These are phyloP conservation scores for Candida ponderosae DNA, from an alignment of 805 yeast species.

Conservation along the genomic window DNA sequence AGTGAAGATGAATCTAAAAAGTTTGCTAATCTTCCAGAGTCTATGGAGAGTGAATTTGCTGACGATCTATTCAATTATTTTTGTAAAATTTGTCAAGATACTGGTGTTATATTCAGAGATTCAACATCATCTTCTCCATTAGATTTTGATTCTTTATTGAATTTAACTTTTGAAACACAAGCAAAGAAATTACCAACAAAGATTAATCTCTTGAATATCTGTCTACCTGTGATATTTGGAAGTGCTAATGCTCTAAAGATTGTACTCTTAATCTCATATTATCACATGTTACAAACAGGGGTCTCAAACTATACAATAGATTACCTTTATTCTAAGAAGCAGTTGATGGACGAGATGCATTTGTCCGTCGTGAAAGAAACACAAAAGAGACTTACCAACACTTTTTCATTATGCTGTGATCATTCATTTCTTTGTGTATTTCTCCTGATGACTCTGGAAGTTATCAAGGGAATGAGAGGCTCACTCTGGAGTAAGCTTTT, in stretches of 20 bases:
- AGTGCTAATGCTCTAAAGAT: slow-evolving; percentile 8
- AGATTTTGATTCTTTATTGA: no score
- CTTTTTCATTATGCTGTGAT: slow-evolving; percentile 8
- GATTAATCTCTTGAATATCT: slow-evolving; percentile 2
- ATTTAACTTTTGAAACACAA: no score
- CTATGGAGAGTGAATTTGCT: not conserved
- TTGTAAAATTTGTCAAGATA: not conserved
- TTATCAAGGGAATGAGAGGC: slow-evolving; percentile 5
- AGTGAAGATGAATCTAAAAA: not conserved
- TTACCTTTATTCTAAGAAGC: slow-evolving; percentile 1
- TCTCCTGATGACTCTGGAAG: slow-evolving; percentile 5
- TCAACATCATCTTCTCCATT: no score
- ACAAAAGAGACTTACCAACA: slow-evolving; percentile 4
- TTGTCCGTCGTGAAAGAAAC: slow-evolving; percentile 5
- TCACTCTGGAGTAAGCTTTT: slow-evolving; percentile 5
- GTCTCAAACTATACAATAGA: not conserved
- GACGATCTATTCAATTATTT: not conserved
- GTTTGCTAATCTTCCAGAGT: not conserved
- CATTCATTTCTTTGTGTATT: slow-evolving; percentile 8
- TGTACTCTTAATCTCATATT: slow-evolving; percentile 6
- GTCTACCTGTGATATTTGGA: slow-evolving; percentile 9
- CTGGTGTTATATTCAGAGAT: no score
- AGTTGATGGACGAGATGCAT: slow-evolving; percentile 5
- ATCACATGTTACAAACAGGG: slow-evolving; percentile 2
- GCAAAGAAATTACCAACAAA: not conserved